A percentile compares a stretch with the other conserved stretches of the same genome.
phyloP scores from a whole-genome alignment of 2,329 filamentous ascomycete genomes.

The Aspergillus novofumigatus region DNA sequence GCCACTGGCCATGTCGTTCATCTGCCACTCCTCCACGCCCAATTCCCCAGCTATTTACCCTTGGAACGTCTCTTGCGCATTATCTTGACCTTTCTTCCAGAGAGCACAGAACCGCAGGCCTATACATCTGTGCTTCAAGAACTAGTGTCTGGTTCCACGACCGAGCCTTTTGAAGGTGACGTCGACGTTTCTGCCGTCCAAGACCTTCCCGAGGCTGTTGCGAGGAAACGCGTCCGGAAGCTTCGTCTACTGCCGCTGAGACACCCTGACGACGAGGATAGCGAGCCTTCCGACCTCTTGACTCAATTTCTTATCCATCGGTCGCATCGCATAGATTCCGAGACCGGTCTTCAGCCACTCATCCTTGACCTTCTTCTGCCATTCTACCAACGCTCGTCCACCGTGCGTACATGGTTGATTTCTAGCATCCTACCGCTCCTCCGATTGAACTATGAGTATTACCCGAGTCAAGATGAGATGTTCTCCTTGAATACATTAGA shows the following conservation, averaged over 20 bases:
- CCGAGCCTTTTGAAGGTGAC: slow-evolving; percentile 23
- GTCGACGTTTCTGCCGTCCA: slow-evolving; percentile 47
- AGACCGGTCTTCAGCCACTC: slow-evolving; percentile 55
- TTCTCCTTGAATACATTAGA: slow-evolving; percentile 52
- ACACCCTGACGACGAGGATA: slow-evolving; percentile 42
- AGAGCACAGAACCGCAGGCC: slow-evolving; percentile 49
- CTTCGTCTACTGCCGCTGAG: slow-evolving; percentile 49
- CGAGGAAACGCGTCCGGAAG: slow-evolving; percentile 50
- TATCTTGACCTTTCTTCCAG: slow-evolving; percentile 59
- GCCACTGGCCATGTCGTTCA: slow-evolving; percentile 50
- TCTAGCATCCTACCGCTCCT: slow-evolving; percentile 57
- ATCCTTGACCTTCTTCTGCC: slow-evolving; percentile 54
- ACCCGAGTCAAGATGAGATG: slow-evolving; percentile 45
- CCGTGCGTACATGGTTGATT: slow-evolving; percentile 56
- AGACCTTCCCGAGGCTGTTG: slow-evolving; percentile 46
- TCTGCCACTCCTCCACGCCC: slow-evolving; percentile 49
- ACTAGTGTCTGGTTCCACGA: slow-evolving; percentile 36
- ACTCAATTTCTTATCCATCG: slow-evolving; percentile 58
- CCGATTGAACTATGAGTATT: slow-evolving; percentile 60
- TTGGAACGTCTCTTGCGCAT: slow-evolving; percentile 55
- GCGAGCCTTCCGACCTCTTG: slow-evolving; percentile 45
- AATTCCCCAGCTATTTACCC: slow-evolving; percentile 45
- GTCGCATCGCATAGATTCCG: slow-evolving; percentile 54
- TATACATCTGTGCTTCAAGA: slow-evolving; percentile 49
- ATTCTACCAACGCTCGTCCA: slow-evolving; percentile 52